These are phyloP conservation scores for Hericium erinaceus DNA, from an alignment of 768 basidiomycete genomes.

Conservation along the genomic window DNA sequence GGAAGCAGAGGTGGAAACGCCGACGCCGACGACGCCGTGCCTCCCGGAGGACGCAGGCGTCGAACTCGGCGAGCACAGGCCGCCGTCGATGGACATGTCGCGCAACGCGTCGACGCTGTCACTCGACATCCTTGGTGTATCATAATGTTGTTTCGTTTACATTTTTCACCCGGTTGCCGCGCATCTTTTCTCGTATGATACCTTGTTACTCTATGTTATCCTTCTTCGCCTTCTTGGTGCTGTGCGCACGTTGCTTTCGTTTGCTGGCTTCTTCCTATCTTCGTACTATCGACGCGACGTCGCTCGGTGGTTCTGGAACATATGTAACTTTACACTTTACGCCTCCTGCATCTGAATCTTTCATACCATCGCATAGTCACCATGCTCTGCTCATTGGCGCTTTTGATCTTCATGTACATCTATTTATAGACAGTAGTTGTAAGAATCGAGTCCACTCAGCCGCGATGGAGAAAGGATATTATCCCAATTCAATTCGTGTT, in stretches of 20 bases:
- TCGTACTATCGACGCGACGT: too few species aligned
- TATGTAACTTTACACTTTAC: background rate
- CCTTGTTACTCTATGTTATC: background rate
- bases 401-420: too few species aligned
- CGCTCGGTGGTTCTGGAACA: background rate
- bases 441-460: too few species aligned
- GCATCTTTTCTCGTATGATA: background rate
- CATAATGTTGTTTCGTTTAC: background rate
- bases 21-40: background rate
- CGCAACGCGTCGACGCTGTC: conserved; percentile 14
- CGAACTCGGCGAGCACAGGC: conserved; percentile 4
- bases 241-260: background rate
- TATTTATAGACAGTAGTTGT: too few species aligned
- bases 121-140: conserved; percentile 11
- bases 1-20: background rate
- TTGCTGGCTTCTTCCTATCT: background rate
- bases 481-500: too few species aligned
- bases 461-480: too few species aligned
- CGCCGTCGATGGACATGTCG: conserved; percentile 2
- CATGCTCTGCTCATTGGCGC: too few species aligned
- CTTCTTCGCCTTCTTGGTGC: background rate
- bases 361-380: too few species aligned
- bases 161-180: background rate
- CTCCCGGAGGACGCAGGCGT: conserved; percentile 5
- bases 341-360: background rate